Percentiles rank a stretch among this genome's conserved stretches.
phyloP scores from a whole-genome alignment of 371 early-diverging fungal species.

The Mucor saturninus region DNA sequence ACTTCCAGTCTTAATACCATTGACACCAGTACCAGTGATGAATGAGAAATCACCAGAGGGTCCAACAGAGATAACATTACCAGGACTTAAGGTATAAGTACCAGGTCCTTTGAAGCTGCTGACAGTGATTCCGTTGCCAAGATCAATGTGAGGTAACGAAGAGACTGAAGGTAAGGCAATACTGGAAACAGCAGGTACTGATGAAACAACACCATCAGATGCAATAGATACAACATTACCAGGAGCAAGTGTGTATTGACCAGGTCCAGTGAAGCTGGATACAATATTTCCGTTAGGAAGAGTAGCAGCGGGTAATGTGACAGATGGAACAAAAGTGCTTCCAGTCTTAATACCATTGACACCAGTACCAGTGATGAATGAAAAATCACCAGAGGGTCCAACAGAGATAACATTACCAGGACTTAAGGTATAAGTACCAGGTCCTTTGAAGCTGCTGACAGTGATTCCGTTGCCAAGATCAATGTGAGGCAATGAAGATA shows the following conservation, averaged over 20 bases:
- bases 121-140: constrained; percentile 1
- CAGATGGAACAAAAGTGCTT: neutral
- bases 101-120: constrained; percentile 1
- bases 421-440: constrained; percentile 8
- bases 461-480: neutral
- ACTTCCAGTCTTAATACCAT: neutral
- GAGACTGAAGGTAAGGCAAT: neutral
- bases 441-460: too few relatives aligned
- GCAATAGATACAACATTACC: constrained; percentile 11
- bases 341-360: neutral
- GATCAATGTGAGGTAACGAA: neutral
- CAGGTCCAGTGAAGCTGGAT: neutral
- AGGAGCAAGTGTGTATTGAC: neutral
- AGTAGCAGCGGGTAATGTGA: constrained; percentile 4
- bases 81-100: neutral
- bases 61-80: neutral
- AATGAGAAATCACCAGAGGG: neutral
- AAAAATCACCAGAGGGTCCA: neutral
- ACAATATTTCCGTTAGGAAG: neutral
- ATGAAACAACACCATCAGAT: neutral
- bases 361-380: neutral
- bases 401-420: constrained; percentile 13
- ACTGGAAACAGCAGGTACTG: neutral
- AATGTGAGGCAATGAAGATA: neutral
- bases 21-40: constrained; percentile 6